Evolutionary conservation across 257 asterid genomes (phyloP), one percentile per base, ranked within the genome.

Genomic region (Coffea canephora): DNA sequence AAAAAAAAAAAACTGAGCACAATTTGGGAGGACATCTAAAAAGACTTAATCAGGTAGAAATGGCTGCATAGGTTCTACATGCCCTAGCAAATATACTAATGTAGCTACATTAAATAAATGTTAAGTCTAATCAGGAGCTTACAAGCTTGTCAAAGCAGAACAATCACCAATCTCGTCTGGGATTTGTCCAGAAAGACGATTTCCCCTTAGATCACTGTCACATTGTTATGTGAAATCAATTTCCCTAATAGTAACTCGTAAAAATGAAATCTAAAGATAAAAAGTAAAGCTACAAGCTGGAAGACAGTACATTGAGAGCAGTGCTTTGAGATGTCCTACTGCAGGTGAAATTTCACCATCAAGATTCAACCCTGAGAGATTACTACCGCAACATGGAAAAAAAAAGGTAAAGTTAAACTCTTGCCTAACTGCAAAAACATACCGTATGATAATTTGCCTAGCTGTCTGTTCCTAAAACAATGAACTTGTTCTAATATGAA

Each of bases 161-260:
- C 98, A 96, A 77, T 96, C 99, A 45, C 98, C 99, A 84, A 96
- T 92, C 87, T 96, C 98, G 84, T 96, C 99, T 2, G 99, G 99
- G 79, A 96, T 96, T 81, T 94, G 99, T 16, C 99, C 98, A 2
- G 97, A 90, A 3, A 96, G 93, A 74, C 83, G 83, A 85, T 94
- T 96, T 50, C 83, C 95, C 85, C 87, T 89, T 57, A 92, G 81
- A 74, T 94, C 99, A 86, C 99, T 94, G 77, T 31, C 55, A 62
- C 19, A 79, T 39, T 27, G 49, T 7, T 39, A 49, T 16, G 19
- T 48, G 25, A 36, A n/a, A 48, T 75, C 71, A 77, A 27, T 45
- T 49, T 67, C 27, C 27, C 9, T 71, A 46, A 10, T 18, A 71
- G 8, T n/a, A 5, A 3, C 46, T 21, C 18, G 21, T 14, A 10